Conservation (phyloP, 371 early-diverging fungal species). For the Zopfochytrium polystomum region DNA sequence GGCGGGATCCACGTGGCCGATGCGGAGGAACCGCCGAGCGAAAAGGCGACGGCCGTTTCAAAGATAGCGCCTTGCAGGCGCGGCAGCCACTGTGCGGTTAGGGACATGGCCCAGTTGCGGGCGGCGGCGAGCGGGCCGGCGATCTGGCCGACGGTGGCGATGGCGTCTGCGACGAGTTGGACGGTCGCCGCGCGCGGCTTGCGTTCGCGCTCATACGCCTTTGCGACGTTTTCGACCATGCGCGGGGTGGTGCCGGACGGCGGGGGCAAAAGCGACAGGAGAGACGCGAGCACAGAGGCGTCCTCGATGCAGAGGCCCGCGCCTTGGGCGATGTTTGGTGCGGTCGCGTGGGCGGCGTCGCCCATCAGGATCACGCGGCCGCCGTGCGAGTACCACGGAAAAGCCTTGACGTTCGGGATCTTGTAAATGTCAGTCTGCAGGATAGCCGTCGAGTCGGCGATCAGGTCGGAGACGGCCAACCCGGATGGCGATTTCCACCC, state of each 20-base stretch:
- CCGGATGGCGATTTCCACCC: not conserved
- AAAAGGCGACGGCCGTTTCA: not conserved
- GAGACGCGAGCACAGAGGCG: not conserved
- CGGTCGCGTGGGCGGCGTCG: no score
- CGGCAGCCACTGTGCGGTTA: not conserved
- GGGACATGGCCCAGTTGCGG: not conserved
- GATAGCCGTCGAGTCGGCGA: not conserved
- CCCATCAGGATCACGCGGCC: conserved; percentile 4
- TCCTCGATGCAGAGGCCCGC: conserved; percentile 6
- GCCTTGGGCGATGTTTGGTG: conserved; percentile 8
- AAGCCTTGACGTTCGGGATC: conserved; percentile 2
- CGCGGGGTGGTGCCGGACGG: no score
- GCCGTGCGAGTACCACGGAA: not conserved
- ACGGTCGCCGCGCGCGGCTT: not conserved
- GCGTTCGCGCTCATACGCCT: not conserved
- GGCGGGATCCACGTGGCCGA: not conserved
- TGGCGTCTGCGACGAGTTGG: not conserved
- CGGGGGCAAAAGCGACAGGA: not conserved
- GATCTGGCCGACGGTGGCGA: not conserved
- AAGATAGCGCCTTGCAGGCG: not conserved
- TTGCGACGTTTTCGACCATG: no score
- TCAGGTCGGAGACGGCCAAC: not conserved
- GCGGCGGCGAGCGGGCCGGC: not conserved
- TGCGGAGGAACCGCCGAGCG: not conserved
- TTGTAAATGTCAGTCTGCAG: conserved; percentile 5